These are phyloP conservation scores for Avena insularis DNA, from an alignment of 176 grass and related monocot species.

Conservation along the genomic window DNA sequence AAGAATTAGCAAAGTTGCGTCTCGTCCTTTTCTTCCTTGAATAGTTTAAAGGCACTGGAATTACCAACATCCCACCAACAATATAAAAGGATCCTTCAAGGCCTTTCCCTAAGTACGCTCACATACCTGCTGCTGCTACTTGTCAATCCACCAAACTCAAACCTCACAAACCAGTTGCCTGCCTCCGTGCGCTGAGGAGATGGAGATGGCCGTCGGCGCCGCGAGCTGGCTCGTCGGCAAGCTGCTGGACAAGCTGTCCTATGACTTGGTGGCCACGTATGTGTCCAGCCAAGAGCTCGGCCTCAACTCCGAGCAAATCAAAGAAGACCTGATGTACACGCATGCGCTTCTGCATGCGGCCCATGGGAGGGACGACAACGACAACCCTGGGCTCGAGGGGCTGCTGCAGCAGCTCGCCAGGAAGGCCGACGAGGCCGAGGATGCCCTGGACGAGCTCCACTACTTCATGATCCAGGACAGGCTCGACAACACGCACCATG, in stretches of 20 bases:
- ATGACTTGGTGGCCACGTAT: neutral
- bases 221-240: constrained; percentile 1
- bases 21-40: neutral
- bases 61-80: neutral
- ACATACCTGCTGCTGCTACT: neutral
- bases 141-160: neutral
- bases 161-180: neutral
- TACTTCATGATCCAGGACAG: constrained; percentile 46
- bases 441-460: constrained; percentile 22
- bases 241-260: neutral
- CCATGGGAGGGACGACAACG: neutral
- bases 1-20: neutral
- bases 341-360: neutral
- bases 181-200: neutral
- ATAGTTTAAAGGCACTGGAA: neutral
- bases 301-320: neutral
- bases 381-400: neutral
- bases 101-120: neutral
- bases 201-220: neutral
- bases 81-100: neutral
- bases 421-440: constrained; percentile 35
- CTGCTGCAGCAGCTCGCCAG: neutral
- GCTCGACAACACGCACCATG: constrained; percentile 21
- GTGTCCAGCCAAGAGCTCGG: constrained; percentile 13
- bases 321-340: neutral